These are phyloP conservation scores for Viola pubescens DNA, from an alignment of 441 rosid species.

Conservation along the genomic window DNA sequence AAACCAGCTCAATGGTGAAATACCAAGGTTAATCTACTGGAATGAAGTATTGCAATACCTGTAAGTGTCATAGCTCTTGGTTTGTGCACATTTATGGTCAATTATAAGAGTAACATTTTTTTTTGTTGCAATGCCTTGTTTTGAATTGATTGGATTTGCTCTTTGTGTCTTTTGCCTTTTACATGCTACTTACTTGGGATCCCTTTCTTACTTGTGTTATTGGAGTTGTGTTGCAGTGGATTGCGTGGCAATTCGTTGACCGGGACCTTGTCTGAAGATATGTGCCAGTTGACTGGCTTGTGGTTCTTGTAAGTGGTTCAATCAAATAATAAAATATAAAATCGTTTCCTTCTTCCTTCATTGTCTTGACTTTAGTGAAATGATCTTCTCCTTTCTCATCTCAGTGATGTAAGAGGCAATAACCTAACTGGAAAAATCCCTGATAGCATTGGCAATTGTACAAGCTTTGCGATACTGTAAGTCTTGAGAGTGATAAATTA, in stretches of 20 bases:
- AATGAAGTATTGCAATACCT: constrained; percentile 90
- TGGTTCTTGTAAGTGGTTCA: constrained; percentile 82
- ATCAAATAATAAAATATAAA: neutral
- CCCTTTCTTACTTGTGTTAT: neutral
- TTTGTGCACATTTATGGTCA: neutral
- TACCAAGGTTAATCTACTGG: constrained; percentile 85
- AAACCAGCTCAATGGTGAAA: constrained; percentile 76
- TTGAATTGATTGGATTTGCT: neutral
- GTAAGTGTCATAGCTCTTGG: constrained; percentile 32
- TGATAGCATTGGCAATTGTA: constrained; percentile 80
- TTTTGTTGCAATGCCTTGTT: neutral
- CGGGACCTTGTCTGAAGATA: constrained; percentile 75
- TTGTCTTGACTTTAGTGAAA: neutral
- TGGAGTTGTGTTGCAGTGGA: constrained; percentile 40
- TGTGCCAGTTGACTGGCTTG: constrained; percentile 87
- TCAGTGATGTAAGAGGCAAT: constrained; percentile 91
- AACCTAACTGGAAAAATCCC: constrained; percentile 77
- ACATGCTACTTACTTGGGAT: neutral
- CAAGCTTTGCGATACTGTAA: constrained; percentile 86
- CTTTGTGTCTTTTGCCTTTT: neutral
- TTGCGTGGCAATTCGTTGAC: constrained; percentile 67
- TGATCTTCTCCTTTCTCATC: neutral
- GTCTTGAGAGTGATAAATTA: constrained; percentile 6
- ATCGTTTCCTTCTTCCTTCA: neutral
- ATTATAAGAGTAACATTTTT: neutral